Conservation (phyloP, 2,329 filamentous ascomycete species). For the Cytospora chrysosperma region DNA sequence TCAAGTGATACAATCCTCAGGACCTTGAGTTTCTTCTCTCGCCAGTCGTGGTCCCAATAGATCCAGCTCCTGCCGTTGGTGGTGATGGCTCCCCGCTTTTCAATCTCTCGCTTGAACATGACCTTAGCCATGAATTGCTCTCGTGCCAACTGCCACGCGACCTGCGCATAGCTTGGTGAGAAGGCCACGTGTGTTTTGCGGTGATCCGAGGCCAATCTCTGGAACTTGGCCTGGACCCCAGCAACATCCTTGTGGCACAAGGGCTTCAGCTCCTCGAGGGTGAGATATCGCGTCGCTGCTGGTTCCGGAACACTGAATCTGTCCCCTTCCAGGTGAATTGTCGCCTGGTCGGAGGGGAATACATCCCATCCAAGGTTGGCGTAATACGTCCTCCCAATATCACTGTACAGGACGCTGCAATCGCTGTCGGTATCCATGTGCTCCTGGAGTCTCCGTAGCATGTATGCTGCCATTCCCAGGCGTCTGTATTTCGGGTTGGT, state of each 20-base stretch:
- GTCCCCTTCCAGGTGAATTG: slow-evolving; percentile 31
- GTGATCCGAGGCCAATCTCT: slow-evolving; percentile 26
- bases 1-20: slow-evolving; percentile 30
- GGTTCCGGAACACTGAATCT: slow-evolving; percentile 26
- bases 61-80: slow-evolving; percentile 31
- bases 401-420: slow-evolving; percentile 39
- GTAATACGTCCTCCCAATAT: slow-evolving; percentile 35
- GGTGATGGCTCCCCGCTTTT: slow-evolving; percentile 30
- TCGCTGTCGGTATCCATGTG: slow-evolving; percentile 35
- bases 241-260: slow-evolving; percentile 32
- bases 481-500: slow-evolving; percentile 36
- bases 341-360: slow-evolving; percentile 34
- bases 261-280: slow-evolving; percentile 26
- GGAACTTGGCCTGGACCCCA: slow-evolving; percentile 30
- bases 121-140: slow-evolving; percentile 31
- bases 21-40: slow-evolving; percentile 32
- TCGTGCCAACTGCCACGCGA: slow-evolving; percentile 36
- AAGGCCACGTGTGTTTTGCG: slow-evolving; percentile 36
- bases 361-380: slow-evolving; percentile 36
- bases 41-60: slow-evolving; percentile 39
- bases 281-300: slow-evolving; percentile 28
- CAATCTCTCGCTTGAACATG: slow-evolving; percentile 26
- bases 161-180: slow-evolving; percentile 32
- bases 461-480: slow-evolving; percentile 37
- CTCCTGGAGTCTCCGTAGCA: slow-evolving; percentile 35